Conservation (phyloP, 2,329 filamentous ascomycete genomes). For the Trichothecium roseum region DNA sequence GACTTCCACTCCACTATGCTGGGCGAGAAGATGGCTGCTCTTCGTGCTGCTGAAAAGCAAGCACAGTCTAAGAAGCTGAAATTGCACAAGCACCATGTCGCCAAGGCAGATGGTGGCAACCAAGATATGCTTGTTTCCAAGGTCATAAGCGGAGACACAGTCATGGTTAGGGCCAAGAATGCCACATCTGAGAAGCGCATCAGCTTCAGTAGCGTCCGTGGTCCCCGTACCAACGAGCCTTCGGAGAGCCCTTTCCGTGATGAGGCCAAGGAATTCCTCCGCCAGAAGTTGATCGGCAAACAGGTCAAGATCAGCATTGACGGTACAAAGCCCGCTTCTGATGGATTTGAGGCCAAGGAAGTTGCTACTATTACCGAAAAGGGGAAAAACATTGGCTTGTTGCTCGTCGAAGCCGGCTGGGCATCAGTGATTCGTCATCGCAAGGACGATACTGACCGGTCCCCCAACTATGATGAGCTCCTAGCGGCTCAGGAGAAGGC, state of each 20-base stretch:
- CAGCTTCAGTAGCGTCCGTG: slow-evolving; percentile 84
- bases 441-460: slow-evolving; percentile 87
- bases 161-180: slow-evolving; percentile 75
- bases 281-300: slow-evolving; percentile 92
- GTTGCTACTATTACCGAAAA: slow-evolving; percentile 80
- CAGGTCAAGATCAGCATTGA: slow-evolving; percentile 84
- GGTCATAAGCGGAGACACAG: slow-evolving; percentile 78
- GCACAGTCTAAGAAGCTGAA: slow-evolving; percentile 70
- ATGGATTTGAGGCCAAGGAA: slow-evolving; percentile 89
- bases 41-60: slow-evolving; percentile 77
- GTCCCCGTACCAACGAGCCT: slow-evolving; percentile 79
- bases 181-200: slow-evolving; percentile 77
- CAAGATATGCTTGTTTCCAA: slow-evolving; percentile 77
- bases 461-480: slow-evolving; percentile 86
- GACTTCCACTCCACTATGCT: slow-evolving; percentile 94
- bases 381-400: slow-evolving; percentile 76
- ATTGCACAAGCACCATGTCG: slow-evolving; percentile 71
- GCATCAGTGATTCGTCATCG: slow-evolving; percentile 90
- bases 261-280: slow-evolving; percentile 91
- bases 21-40: slow-evolving; percentile 73
- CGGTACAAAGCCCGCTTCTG: slow-evolving; percentile 78
- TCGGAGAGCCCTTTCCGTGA: slow-evolving; percentile 82
- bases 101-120: slow-evolving; percentile 55
- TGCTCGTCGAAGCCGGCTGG: slow-evolving; percentile 86
- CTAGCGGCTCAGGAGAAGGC: slow-evolving; percentile 72